Evolutionary conservation across 2,329 filamentous ascomycete species (phyloP).

Genomic region (Ophiocordyceps camponoti-saundersi): DNA sequence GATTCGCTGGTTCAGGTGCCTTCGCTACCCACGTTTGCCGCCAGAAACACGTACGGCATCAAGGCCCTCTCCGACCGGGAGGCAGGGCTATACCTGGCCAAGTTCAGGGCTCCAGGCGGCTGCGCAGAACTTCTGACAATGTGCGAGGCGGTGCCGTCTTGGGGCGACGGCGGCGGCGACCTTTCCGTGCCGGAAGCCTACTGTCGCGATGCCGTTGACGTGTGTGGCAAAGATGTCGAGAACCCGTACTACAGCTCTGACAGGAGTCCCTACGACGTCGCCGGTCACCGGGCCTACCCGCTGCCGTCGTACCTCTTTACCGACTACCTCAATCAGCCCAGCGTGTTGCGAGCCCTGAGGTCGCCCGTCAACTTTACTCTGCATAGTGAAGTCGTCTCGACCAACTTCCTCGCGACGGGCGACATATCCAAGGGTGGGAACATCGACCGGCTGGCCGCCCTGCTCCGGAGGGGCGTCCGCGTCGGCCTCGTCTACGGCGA

Average conservation of each 20-base stretch:
- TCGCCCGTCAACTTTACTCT: constrained; percentile 43
- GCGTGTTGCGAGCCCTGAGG: constrained; percentile 41
- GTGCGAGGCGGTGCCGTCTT: constrained; percentile 33
- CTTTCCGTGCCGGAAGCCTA: constrained; percentile 19
- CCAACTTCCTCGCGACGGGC: constrained; percentile 30
- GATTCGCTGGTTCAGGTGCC: constrained; percentile 45
- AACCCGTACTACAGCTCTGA: constrained; percentile 36
- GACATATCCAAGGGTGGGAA: constrained; percentile 49
- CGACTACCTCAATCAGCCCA: constrained; percentile 45
- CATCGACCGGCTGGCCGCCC: constrained; percentile 38
- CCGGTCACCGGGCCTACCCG: constrained; percentile 36
- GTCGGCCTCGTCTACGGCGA: constrained; percentile 58
- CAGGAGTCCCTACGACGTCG: constrained; percentile 44
- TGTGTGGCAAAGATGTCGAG: constrained; percentile 28
- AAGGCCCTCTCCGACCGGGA: constrained; percentile 34
- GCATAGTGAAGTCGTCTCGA: constrained; percentile 25
- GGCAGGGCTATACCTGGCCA: constrained; percentile 26
- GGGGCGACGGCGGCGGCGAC: constrained; percentile 21
- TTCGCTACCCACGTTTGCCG: constrained; percentile 38
- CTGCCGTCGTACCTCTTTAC: constrained; percentile 45
- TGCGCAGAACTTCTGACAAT: constrained; percentile 34
- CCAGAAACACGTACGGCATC: constrained; percentile 50
- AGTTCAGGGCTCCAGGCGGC: constrained; percentile 18
- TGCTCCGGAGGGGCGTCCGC: constrained; percentile 45
- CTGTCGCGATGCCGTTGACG: constrained; percentile 31